Percentiles rank a stretch among this genome's conserved stretches.
Conservation (phyloP, 2,329 filamentous ascomycete species). For the Myrmaecium sp. region DNA sequence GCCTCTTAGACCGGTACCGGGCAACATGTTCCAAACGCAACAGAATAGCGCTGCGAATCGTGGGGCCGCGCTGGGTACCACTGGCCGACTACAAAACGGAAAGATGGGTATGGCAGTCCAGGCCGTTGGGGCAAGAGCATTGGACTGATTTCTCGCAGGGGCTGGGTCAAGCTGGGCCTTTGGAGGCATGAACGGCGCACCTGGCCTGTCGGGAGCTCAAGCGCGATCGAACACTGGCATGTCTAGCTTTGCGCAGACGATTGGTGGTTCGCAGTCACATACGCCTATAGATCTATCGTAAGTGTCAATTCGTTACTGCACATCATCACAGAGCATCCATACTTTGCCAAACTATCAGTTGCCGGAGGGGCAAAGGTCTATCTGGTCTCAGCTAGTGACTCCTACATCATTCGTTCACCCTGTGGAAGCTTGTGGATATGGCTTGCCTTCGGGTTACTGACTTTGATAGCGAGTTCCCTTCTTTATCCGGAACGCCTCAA, state of each 20-base stretch:
- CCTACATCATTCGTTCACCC: no score
- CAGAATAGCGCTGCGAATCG: conserved; percentile 31
- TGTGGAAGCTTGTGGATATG: no score
- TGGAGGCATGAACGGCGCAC: conserved; percentile 34
- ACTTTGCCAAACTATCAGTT: neutral
- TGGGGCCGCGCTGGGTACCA: conserved; percentile 30
- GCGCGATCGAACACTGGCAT: conserved; percentile 33
- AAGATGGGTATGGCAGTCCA: conserved; percentile 27
- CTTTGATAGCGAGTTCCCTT: conserved; percentile 40
- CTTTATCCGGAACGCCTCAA: conserved; percentile 39
- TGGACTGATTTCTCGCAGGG: conserved; percentile 18
- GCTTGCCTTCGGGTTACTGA: no score
- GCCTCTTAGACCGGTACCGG: conserved; percentile 34
- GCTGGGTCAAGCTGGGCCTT: conserved; percentile 41
- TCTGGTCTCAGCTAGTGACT: no score
- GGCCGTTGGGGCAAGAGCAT: conserved; percentile 8
- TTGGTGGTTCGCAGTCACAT: conserved; percentile 35
- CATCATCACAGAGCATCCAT: conserved; percentile 2
- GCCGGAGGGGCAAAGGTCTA: conserved; percentile 8
- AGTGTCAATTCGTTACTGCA: no score
- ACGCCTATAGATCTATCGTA: conserved; percentile 40
- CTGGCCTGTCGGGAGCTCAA: conserved; percentile 32
- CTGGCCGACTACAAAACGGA: conserved; percentile 34
- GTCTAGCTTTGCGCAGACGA: conserved; percentile 39
- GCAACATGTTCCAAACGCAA: conserved; percentile 34